Evolutionary conservation across 257 asterid genomes (phyloP), one percentile per base, ranked within the genome.

Genomic region (Solanum sejunctum): DNA sequence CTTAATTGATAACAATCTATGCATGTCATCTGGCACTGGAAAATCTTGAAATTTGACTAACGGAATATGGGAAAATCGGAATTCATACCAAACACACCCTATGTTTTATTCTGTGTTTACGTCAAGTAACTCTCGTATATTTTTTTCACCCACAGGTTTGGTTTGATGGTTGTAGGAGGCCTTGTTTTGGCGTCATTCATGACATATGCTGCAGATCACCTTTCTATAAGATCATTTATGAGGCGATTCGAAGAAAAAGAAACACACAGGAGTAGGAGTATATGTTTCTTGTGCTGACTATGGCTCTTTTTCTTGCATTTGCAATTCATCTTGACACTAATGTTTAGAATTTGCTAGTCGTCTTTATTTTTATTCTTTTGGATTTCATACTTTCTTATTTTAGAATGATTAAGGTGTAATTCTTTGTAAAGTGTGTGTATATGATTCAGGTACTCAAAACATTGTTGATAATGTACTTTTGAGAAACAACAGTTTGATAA

Each of bases 181-280:
- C 71, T 96, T 72, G 47, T 92, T 82, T 90, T 96, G 87, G 95
- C 90, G 26, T 93, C 96, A 28, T 94, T 94, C 88, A 90, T 93
- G 95, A 93, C 99, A 5, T 91, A 88, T 87, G 98, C 98, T 84
- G 90, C 98, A 0, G 95, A 93, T 75, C 98, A 91, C 87, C 94
- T 96, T 55, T 92, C 98, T 4, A 79, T 90, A 66, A 87, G 89
- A 87, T 92, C 97, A 51, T 96, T 93, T 86, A 45, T 56, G 77
- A 90, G 92, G 88, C 98, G 99, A 11, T 89, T 89, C 26, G 95
- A 94, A 87, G 94, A 91, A 60, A 89, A 92, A 85, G 99, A 93
- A 57, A 12, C 88, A 7, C 95, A 86, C 26, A 87, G 94, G 86
- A 84, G 89, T 51, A 87, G 91, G n/a, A 91, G 84, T 86, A 61